Conservation (phyloP, 176 grass and related monocot genomes). For the Juncus inflexus region DNA sequence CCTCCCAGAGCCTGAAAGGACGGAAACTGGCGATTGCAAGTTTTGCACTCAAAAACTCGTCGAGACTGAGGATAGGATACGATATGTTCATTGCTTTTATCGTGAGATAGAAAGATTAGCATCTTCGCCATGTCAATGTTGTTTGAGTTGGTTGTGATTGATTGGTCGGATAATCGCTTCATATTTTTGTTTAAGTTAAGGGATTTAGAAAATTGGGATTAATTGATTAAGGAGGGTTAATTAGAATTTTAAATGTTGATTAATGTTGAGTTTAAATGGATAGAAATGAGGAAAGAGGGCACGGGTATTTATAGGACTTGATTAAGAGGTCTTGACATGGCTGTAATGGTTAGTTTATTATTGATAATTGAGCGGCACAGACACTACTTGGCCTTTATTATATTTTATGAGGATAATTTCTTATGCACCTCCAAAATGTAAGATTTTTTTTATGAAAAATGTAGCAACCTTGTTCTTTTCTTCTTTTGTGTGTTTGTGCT, state of each 20-base stretch:
- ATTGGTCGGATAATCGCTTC: conserved; percentile 23
- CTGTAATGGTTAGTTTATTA: too few species aligned
- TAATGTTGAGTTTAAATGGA: conserved; percentile 18
- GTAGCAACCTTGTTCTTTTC: too few species aligned
- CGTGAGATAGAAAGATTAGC: conserved; percentile 52
- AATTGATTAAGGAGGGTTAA: conserved; percentile 8
- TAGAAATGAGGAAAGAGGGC: conserved; percentile 2
- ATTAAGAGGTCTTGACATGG: too few species aligned
- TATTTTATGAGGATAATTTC: too few species aligned
- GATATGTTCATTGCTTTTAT: conserved; percentile 6
- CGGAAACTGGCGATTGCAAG: conserved; percentile 76
- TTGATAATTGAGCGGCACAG: too few species aligned
- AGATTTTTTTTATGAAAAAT: too few species aligned
- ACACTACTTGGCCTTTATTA: too few species aligned
- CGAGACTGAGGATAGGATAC: background rate
- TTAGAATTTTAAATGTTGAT: conserved; percentile 17
- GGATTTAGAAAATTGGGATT: background rate
- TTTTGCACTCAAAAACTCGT: conserved; percentile 80
- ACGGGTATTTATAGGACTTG: conserved; percentile 20
- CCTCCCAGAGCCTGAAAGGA: conserved; percentile 91
- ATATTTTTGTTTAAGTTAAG: background rate
- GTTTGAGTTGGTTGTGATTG: conserved; percentile 1
- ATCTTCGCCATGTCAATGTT: conserved; percentile 44
- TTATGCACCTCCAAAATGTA: too few species aligned
- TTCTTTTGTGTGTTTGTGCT: too few species aligned